Evolutionary conservation across 1,284 basidiomycete species (phyloP).

Genomic region (Hortiboletus rubellus): DNA sequence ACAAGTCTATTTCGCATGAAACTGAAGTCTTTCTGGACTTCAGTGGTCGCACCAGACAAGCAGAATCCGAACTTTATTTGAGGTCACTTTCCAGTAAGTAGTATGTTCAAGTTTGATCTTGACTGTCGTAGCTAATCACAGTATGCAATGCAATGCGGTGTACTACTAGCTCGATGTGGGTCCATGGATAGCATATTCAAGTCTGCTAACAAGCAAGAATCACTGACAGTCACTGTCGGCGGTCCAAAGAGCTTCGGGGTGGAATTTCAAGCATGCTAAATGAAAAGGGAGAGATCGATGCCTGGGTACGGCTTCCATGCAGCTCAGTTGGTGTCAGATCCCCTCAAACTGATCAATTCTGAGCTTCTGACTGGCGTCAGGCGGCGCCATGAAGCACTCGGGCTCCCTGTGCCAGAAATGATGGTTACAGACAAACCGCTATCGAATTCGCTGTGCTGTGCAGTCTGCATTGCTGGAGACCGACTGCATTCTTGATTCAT

Average conservation of each 20-base stretch:
- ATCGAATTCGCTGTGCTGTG: neutral
- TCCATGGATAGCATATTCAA: conserved; percentile 6
- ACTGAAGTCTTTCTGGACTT: neutral
- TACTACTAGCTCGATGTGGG: neutral
- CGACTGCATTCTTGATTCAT: neutral
- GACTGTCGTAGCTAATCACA: too few relatives aligned
- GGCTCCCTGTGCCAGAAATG: neutral
- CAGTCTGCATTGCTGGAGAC: neutral
- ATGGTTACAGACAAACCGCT: conserved; percentile 1
- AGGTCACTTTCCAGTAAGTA: conserved; percentile 6
- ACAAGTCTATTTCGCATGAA: neutral
- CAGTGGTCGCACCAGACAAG: neutral
- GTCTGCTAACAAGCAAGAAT: neutral
- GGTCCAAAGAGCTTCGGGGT: neutral
- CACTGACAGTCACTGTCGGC: neutral
- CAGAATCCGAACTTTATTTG: neutral
- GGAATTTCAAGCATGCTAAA: conserved; percentile 5
- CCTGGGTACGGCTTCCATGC: conserved; percentile 1
- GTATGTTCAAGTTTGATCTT: neutral
- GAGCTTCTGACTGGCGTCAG: neutral
- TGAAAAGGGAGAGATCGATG: conserved; percentile 5
- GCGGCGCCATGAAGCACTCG: neutral
- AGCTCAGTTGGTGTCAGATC: too few relatives aligned
- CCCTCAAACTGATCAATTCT: too few relatives aligned
- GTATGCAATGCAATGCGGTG: too few relatives aligned